Percentiles rank a stretch among this genome's conserved stretches.
These are phyloP conservation scores for Xeromyces bisporus DNA, from an alignment of 495 filamentous ascomycete genomes.

Conservation along the genomic window DNA sequence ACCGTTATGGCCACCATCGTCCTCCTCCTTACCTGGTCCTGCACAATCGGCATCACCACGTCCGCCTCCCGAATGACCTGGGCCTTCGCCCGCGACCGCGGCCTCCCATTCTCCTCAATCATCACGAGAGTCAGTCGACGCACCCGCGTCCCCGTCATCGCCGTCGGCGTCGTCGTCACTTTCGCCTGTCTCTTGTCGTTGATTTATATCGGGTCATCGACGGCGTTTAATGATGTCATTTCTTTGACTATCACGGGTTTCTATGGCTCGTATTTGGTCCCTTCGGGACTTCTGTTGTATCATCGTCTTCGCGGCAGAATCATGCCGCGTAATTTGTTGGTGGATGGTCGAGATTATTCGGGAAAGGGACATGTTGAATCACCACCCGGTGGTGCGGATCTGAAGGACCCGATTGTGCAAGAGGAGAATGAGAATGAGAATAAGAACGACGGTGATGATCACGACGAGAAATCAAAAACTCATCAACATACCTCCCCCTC, in stretches of 20 bases:
- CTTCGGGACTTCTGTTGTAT: slow-evolving; percentile 23
- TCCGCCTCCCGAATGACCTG: slow-evolving; percentile 35
- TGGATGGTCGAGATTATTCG: not conserved
- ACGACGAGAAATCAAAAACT: no score
- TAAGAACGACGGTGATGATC: no score
- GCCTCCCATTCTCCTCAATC: slow-evolving; percentile 24
- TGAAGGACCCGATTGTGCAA: not conserved
- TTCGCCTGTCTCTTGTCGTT: slow-evolving; percentile 27
- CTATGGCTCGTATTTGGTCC: slow-evolving; percentile 26
- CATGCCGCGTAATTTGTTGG: not conserved
- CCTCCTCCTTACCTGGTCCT: slow-evolving; percentile 17
- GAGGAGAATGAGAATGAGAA: no score
- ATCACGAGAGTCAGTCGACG: slow-evolving; percentile 14
- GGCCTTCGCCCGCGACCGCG: slow-evolving; percentile 36
- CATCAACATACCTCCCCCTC: not conserved
- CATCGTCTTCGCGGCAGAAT: slow-evolving; percentile 10
- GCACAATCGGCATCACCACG: slow-evolving; percentile 21
- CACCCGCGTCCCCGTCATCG: slow-evolving; percentile 18
- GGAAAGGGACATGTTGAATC: no score
- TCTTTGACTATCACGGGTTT: slow-evolving; percentile 25
- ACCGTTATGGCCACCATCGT: slow-evolving; percentile 17
- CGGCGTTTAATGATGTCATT: slow-evolving; percentile 32
- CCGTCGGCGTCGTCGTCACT: slow-evolving; percentile 18
- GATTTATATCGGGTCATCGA: slow-evolving; percentile 31
- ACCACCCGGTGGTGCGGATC: not conserved